phyloP scores from a whole-genome alignment of 2,329 filamentous ascomycete species.

The Thelonectria olida region DNA sequence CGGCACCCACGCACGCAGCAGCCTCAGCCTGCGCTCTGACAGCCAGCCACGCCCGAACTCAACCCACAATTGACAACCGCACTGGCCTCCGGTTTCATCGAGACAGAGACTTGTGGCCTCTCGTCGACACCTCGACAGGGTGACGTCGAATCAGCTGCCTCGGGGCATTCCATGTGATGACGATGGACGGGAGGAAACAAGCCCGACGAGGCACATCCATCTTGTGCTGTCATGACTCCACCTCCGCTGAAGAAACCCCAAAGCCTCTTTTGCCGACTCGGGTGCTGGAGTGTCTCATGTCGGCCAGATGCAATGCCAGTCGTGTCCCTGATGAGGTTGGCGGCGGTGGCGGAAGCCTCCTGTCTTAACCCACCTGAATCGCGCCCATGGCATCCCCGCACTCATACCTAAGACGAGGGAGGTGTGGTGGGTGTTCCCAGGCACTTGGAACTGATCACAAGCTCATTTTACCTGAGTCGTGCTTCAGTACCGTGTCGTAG shows the following conservation, averaged over 20 bases:
- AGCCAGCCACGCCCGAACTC: constrained; percentile 8
- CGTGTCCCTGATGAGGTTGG: background rate
- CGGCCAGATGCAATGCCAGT: background rate
- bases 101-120: background rate
- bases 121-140: background rate
- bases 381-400: background rate
- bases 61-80: constrained; percentile 11
- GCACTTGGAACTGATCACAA: background rate
- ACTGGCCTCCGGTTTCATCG: constrained; percentile 6
- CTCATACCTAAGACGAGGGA: constrained; percentile 2
- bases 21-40: constrained; percentile 7
- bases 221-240: background rate
- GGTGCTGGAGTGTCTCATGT: constrained; percentile 2
- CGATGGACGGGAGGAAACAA: background rate
- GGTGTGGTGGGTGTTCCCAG: background rate
- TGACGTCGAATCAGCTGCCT: constrained; percentile 1
- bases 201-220: background rate
- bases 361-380: background rate
- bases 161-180: background rate
- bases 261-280: background rate
- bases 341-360: background rate
- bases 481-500: background rate
- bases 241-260: background rate
- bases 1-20: constrained; percentile 3
- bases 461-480: background rate